Percentiles rank a stretch among this genome's conserved stretches.
These are phyloP conservation scores for Aspergillus melleus DNA, from an alignment of 2,329 filamentous ascomycete genomes.

Conservation along the genomic window DNA sequence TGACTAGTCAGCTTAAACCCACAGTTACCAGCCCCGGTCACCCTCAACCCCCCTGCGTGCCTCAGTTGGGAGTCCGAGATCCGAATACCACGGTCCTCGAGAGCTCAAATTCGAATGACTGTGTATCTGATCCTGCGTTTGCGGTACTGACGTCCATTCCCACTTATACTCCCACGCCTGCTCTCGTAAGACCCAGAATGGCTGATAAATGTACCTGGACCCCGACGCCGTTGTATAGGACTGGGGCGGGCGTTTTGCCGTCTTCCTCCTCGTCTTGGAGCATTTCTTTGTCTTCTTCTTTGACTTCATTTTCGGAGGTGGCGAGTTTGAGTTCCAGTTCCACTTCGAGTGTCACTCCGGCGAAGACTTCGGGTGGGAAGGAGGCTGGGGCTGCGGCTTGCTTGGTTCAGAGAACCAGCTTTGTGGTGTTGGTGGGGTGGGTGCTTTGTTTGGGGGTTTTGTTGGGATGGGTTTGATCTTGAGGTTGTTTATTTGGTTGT, in stretches of 20 bases:
- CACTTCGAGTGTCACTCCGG: neutral
- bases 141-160: no score
- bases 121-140: no score
- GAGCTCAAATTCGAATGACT: no score
- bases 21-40: neutral
- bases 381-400: neutral
- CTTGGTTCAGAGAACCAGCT: no score
- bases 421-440: neutral
- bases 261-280: neutral
- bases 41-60: no score
- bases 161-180: no score
- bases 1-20: neutral
- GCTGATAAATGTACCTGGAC: neutral
- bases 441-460: neutral
- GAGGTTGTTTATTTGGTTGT: neutral
- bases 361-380: neutral
- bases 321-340: neutral
- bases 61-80: neutral
- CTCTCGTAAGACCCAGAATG: neutral
- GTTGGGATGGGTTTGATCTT: neutral
- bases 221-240: neutral
- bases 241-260: neutral
- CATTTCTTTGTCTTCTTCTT: neutral
- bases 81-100: neutral
- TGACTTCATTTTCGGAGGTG: neutral